Evolutionary conservation across 164 flowering plant species (phyloP), one percentile per base, ranked within the genome.

Genomic region (Magnolia kwangsiensis): DNA sequence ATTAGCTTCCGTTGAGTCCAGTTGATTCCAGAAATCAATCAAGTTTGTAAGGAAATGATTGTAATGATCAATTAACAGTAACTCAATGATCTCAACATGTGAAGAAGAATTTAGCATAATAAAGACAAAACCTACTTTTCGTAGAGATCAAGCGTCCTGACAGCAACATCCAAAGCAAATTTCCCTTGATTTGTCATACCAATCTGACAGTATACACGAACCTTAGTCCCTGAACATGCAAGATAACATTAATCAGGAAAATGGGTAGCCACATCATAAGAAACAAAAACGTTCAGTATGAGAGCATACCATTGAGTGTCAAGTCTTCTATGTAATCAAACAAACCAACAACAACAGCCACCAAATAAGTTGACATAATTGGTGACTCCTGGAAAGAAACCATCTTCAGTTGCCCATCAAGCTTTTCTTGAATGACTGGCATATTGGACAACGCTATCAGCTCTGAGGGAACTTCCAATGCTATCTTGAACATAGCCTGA

Each of bases 331-430:
- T 90, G 73, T 89, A 95, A 81, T 93, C 97, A 88, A 95, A 95
- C 85, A 94, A 78, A 58, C 99, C 99, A 86, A 94, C 84, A 18
- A 94, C 98, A 76, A 91, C 80, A 49, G 98, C 99, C 61, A 96
- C 97, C 85, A 96, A 87, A 82, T 96, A 96, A 49, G 99, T 94
- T 14, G 99, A 96, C 99, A 96, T 96, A 71, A 92, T 88, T 24
- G 98, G 98, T 51, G 98, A 87, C 74, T 92, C 98, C 79, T 90
- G 87, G 79, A 87, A 94, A 66, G 78, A 82, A 72, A 96, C 90
- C 5, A 84, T 94, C 83, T 90, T 96, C 50, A 85, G 65, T 80
- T 81, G 72, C 50, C 97, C 98, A 72, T 90, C 75, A 70, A 76
- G 74, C 69, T 88, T 87, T 81, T 96, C 99, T 72, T 92, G 86